phyloP scores from a whole-genome alignment of 208 protist species.

The Leishmania major region DNA sequence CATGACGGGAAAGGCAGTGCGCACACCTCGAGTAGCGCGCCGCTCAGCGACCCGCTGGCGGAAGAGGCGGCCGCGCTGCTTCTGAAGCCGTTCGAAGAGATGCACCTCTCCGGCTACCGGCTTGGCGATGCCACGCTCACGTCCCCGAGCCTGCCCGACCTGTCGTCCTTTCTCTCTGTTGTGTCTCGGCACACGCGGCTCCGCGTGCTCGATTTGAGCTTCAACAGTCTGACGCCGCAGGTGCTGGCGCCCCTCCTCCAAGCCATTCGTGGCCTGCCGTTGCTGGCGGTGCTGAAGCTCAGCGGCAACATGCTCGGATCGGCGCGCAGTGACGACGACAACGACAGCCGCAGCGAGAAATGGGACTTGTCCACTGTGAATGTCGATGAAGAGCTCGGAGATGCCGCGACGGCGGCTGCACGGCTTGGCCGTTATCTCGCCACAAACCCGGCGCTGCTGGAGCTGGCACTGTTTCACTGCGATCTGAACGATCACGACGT shows the following conservation, averaged over 20 bases:
- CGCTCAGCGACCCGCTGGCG: not conserved
- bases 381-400: not conserved
- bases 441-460: constrained; percentile 42
- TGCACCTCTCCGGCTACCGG: constrained; percentile 24
- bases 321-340: not conserved
- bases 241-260: constrained; percentile 37
- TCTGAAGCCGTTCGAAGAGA: constrained; percentile 20
- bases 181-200: constrained; percentile 42
- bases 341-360: not conserved
- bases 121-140: constrained; percentile 22
- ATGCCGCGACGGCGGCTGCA: not conserved
- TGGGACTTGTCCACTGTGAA: not conserved
- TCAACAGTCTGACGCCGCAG: constrained; percentile 47
- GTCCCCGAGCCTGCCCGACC: not conserved
- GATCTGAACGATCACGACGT: constrained; percentile 58
- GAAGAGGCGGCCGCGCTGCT: not conserved
- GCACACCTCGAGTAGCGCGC: not conserved
- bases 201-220: constrained; percentile 53
- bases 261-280: constrained; percentile 13
- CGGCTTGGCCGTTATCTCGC: constrained; percentile 42
- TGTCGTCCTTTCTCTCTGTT: constrained; percentile 25
- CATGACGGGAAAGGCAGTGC: not conserved
- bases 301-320: constrained; percentile 60
- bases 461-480: constrained; percentile 69
- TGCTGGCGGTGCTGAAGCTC: constrained; percentile 50